These are phyloP conservation scores for Mucor plumbeus DNA, from an alignment of 371 early-diverging fungal species.

Conservation along the genomic window DNA sequence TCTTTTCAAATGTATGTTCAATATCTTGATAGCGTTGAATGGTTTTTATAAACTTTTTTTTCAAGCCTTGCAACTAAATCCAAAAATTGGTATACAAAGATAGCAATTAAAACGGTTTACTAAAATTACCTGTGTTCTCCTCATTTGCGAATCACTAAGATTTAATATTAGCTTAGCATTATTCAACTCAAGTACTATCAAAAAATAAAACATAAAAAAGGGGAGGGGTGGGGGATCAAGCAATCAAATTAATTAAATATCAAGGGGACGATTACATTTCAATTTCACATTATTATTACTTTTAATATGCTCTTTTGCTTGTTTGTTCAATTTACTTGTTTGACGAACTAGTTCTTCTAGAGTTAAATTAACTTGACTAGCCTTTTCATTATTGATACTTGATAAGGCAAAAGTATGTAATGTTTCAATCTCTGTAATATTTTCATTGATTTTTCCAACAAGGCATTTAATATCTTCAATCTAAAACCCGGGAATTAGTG, in stretches of 20 bases:
- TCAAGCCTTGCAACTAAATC: constrained; percentile 39
- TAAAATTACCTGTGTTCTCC: constrained; percentile 44
- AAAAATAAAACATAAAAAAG: too few relatives aligned
- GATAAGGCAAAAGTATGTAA: constrained; percentile 36
- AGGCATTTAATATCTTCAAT: constrained; percentile 54
- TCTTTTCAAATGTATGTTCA: constrained; percentile 73
- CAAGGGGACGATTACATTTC: constrained; percentile 26
- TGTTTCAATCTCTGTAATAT: constrained; percentile 44
- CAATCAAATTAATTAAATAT: not conserved
- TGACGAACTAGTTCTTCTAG: constrained; percentile 31
- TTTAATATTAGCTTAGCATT: constrained; percentile 19
- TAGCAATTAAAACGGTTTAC: constrained; percentile 30
- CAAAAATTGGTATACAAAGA: too few relatives aligned
- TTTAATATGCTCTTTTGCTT: constrained; percentile 35
- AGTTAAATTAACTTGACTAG: constrained; percentile 19
- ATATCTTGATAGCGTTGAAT: constrained; percentile 78
- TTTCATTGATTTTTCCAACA: constrained; percentile 53
- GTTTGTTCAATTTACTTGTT: constrained; percentile 32
- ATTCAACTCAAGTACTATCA: constrained; percentile 41
- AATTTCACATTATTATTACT: constrained; percentile 15
- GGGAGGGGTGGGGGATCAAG: not conserved
- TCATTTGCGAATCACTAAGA: constrained; percentile 16
- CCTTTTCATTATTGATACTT: constrained; percentile 35
- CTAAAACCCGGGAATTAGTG: constrained; percentile 25
- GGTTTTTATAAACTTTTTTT: constrained; percentile 76